A percentile compares a stretch with the other conserved stretches of the same genome.
phyloP scores from a whole-genome alignment of 208 protist genomes.

The Crithidia expoeki region DNA sequence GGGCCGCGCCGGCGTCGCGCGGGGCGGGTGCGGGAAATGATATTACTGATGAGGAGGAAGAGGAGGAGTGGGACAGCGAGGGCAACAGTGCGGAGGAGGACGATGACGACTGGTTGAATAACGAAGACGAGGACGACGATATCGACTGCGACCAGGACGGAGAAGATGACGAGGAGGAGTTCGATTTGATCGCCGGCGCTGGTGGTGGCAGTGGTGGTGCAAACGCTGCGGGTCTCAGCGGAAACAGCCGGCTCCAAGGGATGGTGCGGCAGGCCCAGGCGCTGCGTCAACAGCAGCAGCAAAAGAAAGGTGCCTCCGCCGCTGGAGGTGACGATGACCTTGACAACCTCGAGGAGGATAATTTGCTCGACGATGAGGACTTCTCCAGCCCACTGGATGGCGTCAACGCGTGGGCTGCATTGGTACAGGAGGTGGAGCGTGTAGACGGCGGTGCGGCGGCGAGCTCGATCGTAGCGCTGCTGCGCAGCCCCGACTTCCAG shows the following conservation, averaged over 20 bases:
- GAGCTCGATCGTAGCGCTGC: slow-evolving; percentile 16
- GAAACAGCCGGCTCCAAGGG: slow-evolving; percentile 36
- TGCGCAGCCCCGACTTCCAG: slow-evolving; percentile 37
- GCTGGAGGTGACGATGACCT: slow-evolving; percentile 29
- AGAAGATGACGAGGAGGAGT: slow-evolving; percentile 34
- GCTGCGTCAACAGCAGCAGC: slow-evolving; percentile 31
- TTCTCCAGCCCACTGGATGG: slow-evolving; percentile 74
- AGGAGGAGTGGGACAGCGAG: slow-evolving; percentile 51
- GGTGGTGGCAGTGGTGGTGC: slow-evolving; percentile 42
- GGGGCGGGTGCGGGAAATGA: neutral
- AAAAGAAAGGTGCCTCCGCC: neutral
- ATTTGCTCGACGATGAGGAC: slow-evolving; percentile 75
- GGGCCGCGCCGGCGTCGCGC: neutral
- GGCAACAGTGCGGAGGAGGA: slow-evolving; percentile 35
- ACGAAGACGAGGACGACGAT: slow-evolving; percentile 49
- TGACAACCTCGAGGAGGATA: slow-evolving; percentile 61
- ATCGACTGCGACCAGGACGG: slow-evolving; percentile 31
- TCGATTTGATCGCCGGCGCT: slow-evolving; percentile 29
- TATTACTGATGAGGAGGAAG: slow-evolving; percentile 30
- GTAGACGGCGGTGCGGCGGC: slow-evolving; percentile 16
- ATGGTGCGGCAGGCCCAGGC: slow-evolving; percentile 51
- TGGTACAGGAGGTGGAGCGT: slow-evolving; percentile 44
- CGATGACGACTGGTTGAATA: slow-evolving; percentile 41
- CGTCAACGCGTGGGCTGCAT: slow-evolving; percentile 59
- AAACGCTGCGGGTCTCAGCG: slow-evolving; percentile 20